Conservation (phyloP, 768 basidiomycete genomes). For the Sutorius australiensis region DNA sequence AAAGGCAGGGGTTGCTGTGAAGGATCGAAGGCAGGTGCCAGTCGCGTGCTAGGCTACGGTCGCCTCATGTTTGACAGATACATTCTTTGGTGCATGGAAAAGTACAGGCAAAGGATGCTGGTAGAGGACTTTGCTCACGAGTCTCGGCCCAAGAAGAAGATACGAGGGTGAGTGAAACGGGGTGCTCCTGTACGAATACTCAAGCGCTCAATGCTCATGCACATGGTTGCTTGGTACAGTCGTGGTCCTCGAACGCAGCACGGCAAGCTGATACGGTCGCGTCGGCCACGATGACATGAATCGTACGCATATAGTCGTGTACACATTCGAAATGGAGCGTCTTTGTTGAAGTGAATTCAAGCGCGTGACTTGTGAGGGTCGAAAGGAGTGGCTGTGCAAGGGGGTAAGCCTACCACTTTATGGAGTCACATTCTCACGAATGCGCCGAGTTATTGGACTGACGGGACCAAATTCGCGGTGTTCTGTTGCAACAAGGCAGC, state of each 20-base stretch:
- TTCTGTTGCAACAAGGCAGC: slow-evolving; percentile 32
- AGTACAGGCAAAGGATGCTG: slow-evolving; percentile 57
- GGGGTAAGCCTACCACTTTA: slow-evolving; percentile 26
- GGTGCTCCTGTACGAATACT: neutral
- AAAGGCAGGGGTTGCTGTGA: slow-evolving; percentile 59
- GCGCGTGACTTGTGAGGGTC: slow-evolving; percentile 9
- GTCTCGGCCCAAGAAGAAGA: slow-evolving; percentile 65
- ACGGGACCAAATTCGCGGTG: slow-evolving; percentile 12
- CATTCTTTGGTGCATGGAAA: slow-evolving; percentile 82
- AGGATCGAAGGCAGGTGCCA: slow-evolving; percentile 62
- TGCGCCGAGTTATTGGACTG: slow-evolving; percentile 18
- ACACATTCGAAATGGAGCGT: slow-evolving; percentile 10
- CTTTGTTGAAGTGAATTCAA: slow-evolving; percentile 7
- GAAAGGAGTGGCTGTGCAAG: slow-evolving; percentile 17
- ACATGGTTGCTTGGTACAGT: slow-evolving; percentile 33
- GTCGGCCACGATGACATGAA: slow-evolving; percentile 35
- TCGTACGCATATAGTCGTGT: slow-evolving; percentile 7
- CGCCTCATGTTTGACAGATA: slow-evolving; percentile 47
- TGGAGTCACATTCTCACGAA: slow-evolving; percentile 31
- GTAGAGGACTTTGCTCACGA: slow-evolving; percentile 63
- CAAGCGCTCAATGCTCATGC: too few species aligned
- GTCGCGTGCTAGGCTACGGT: neutral
- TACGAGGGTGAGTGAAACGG: slow-evolving; percentile 61
- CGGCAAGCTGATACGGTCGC: slow-evolving; percentile 71
- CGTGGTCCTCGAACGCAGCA: slow-evolving; percentile 74